A percentile compares a stretch with the other conserved stretches of the same genome.
phyloP scores from a whole-genome alignment of 2,329 filamentous ascomycete genomes.

The Colletotrichum tabaci region DNA sequence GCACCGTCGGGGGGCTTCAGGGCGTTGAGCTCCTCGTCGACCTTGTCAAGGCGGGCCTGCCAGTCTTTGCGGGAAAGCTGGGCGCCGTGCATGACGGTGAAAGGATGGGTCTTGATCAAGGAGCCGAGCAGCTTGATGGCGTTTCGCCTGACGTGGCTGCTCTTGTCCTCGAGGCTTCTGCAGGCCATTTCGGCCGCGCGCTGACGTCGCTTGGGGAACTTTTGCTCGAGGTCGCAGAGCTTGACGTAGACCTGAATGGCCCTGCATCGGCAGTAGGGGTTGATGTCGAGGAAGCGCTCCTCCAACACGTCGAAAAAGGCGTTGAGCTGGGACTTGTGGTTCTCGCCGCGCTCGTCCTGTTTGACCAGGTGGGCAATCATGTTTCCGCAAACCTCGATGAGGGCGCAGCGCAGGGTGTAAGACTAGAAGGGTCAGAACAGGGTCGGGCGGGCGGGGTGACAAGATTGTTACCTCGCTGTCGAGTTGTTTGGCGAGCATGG shows the following conservation, averaged over 20 bases:
- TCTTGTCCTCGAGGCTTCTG: constrained; percentile 95
- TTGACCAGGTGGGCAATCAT: constrained; percentile 92
- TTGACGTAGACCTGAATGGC: constrained; percentile 94
- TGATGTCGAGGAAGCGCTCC: constrained; percentile 95
- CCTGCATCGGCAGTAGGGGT: constrained; percentile 94
- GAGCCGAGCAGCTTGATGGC: constrained; percentile 93
- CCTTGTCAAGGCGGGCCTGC: constrained; percentile 84
- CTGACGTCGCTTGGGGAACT: constrained; percentile 93
- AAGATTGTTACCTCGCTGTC: constrained; percentile 82
- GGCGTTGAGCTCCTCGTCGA: constrained; percentile 85
- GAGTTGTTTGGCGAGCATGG: constrained; percentile 91
- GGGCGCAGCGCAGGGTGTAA: constrained; percentile 91
- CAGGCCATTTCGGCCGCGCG: constrained; percentile 89
- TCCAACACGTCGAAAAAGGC: constrained; percentile 98
- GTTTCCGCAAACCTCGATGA: constrained; percentile 98
- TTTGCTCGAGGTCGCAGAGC: constrained; percentile 94
- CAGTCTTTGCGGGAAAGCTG: constrained; percentile 89
- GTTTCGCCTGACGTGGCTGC: constrained; percentile 95
- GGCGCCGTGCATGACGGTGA: constrained; percentile 90
- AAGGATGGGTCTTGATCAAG: constrained; percentile 94
- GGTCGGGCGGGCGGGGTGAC: no score
- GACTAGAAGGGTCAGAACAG: constrained; percentile 65
- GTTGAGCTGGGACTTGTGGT: constrained; percentile 94
- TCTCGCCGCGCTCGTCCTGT: constrained; percentile 91
- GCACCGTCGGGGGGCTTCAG: constrained; percentile 83